These are phyloP conservation scores for Pseudocohnilembus persalinus DNA, from an alignment of 169 alveolate species.

Conservation along the genomic window DNA sequence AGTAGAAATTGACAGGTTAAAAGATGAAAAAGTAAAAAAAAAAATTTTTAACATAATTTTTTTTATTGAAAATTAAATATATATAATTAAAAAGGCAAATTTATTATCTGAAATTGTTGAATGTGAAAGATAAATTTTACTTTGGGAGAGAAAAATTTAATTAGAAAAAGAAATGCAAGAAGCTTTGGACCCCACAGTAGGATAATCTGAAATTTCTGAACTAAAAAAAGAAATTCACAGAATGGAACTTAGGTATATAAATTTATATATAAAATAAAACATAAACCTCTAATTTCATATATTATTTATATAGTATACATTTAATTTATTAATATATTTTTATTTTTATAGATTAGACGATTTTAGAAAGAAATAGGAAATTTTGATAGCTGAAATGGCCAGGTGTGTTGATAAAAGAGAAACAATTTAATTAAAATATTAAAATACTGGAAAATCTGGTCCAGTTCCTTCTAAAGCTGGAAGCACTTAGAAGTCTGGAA, in stretches of 20 bases:
- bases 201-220: conserved; percentile 88
- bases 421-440: conserved; percentile 81
- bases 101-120: conserved; percentile 83
- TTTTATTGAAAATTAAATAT: no score
- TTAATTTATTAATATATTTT: no score
- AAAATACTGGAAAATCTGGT: conserved; percentile 72
- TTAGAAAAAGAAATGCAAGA: conserved; percentile 93
- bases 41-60: background rate
- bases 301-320: no score
- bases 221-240: conserved; percentile 90
- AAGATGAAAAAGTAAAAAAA: conserved; percentile 67
- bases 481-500: background rate
- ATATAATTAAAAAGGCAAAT: conserved; percentile 53
- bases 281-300: no score
- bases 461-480: conserved; percentile 6
- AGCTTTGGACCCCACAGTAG: conserved; percentile 91
- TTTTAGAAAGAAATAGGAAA: conserved; percentile 84
- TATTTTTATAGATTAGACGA: conserved; percentile 63
- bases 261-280: no score
- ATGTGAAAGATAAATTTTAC: conserved; percentile 85
- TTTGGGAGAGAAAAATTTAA: conserved; percentile 93
- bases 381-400: conserved; percentile 86
- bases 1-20: conserved; percentile 78
- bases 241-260: conserved; percentile 80
- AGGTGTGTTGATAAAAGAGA: conserved; percentile 89